Conservation (phyloP, 139 green algal genomes). For the Choricystis sp. region DNA sequence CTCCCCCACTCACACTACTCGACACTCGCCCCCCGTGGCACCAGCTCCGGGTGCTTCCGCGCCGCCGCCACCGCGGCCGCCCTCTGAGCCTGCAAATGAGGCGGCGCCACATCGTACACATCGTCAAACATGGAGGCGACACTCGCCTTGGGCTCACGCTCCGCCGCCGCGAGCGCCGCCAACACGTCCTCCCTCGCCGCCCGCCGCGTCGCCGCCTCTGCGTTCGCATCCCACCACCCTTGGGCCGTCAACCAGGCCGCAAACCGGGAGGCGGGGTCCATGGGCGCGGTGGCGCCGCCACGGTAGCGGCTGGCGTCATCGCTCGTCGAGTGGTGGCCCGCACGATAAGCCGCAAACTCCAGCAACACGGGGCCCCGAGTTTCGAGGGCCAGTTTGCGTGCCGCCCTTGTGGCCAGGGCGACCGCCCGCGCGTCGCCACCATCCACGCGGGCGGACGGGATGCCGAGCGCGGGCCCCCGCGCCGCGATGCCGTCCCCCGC, state of each 20-base stretch:
- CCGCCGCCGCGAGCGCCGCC: conserved; percentile 36
- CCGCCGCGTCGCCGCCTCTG: conserved; percentile 29
- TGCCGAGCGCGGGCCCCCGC: conserved; percentile 57
- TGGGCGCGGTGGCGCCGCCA: conserved; percentile 44
- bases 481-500: conserved; percentile 68
- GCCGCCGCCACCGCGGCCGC: conserved; percentile 26
- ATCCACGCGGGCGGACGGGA: conserved; percentile 66
- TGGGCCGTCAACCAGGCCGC: conserved; percentile 31
- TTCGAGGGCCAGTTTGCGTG: conserved; percentile 26
- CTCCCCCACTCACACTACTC: conserved; percentile 17
- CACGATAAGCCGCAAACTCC: conserved; percentile 75
- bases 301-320: conserved; percentile 78
- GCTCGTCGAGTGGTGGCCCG: conserved; percentile 77
- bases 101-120: conserved; percentile 58
- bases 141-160: conserved; percentile 36
- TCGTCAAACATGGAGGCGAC: conserved; percentile 55
- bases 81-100: conserved; percentile 45
- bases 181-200: conserved; percentile 31
- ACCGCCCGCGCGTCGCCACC: conserved; percentile 74
- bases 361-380: conserved; percentile 49
- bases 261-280: conserved; percentile 67
- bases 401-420: conserved; percentile 46
- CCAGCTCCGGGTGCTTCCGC: conserved; percentile 24
- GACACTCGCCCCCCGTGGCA: conserved; percentile 26
- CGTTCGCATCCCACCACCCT: conserved; percentile 49